Evolutionary conservation across 2,329 filamentous ascomycete genomes (phyloP).

Genomic region (Trichoderma sp.): DNA sequence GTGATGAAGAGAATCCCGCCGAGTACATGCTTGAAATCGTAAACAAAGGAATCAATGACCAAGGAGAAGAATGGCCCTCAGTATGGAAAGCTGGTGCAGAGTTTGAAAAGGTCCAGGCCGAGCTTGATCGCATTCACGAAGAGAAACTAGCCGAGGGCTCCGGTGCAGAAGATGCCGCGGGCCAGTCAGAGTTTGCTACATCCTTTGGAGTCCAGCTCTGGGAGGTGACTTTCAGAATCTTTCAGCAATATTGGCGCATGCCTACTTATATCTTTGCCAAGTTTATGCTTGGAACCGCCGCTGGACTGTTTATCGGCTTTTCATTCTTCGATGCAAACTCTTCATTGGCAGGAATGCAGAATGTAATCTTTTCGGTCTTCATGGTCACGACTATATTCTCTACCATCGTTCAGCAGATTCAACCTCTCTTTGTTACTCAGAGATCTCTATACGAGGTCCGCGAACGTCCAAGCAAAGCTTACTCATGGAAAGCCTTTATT

Average conservation of each 20-base stretch:
- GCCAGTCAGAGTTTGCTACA: constrained; percentile 73
- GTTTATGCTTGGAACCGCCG: constrained; percentile 60
- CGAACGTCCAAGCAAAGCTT: constrained; percentile 73
- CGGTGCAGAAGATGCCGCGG: constrained; percentile 31
- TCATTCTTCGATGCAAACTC: constrained; percentile 64
- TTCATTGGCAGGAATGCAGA: constrained; percentile 71
- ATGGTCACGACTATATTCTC: constrained; percentile 77
- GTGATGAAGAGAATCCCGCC: constrained; percentile 69
- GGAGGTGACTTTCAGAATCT: constrained; percentile 69
- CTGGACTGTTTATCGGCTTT: constrained; percentile 74
- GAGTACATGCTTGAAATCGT: constrained; percentile 72
- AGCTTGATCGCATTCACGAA: constrained; percentile 66
- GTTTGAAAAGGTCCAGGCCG: constrained; percentile 55
- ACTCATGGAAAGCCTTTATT: constrained; percentile 76
- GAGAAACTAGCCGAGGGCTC: constrained; percentile 44
- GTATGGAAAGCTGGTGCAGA: constrained; percentile 65
- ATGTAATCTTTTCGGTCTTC: constrained; percentile 75
- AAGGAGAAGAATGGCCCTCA: constrained; percentile 64
- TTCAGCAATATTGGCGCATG: constrained; percentile 83
- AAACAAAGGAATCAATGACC: constrained; percentile 45
- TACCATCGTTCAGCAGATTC: constrained; percentile 70
- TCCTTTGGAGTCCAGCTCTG: constrained; percentile 68
- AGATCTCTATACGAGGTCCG: constrained; percentile 76
- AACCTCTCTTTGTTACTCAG: constrained; percentile 77
- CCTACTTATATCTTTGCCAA: constrained; percentile 80